Evolutionary conservation across 1,284 basidiomycete genomes (phyloP).

Genomic region (Pholiota adiposa): DNA sequence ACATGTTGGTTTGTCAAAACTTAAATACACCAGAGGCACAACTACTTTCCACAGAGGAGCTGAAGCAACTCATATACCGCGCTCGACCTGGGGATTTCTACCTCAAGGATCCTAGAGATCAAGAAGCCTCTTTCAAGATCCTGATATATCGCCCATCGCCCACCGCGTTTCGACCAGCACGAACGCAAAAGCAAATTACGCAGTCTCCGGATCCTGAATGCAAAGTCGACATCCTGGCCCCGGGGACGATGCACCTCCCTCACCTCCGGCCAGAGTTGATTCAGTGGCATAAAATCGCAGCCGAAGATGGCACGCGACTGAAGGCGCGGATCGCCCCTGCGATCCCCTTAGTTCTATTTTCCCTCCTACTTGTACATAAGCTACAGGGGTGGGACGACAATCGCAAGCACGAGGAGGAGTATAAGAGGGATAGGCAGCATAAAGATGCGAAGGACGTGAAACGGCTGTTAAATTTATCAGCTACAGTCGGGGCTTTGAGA

Average conservation of each 20-base stretch:
- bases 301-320: conserved; percentile 3
- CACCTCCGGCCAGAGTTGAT: conserved; percentile 10
- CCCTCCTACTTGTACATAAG: conserved; percentile 31
- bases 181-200: neutral
- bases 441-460: conserved; percentile 32
- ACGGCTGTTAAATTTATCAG: conserved; percentile 23
- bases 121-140: conserved; percentile 28
- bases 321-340: conserved; percentile 6
- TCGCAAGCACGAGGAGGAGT: conserved; percentile 21
- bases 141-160: conserved; percentile 24
- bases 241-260: conserved; percentile 27
- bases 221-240: conserved; percentile 33
- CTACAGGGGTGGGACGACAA: conserved; percentile 35
- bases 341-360: conserved; percentile 30
- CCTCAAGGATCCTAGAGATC: conserved; percentile 29
- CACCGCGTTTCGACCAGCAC: conserved; percentile 7
- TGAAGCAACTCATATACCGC: conserved; percentile 19
- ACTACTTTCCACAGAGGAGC: conserved; percentile 9
- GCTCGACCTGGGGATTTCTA: conserved; percentile 26
- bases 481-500: neutral
- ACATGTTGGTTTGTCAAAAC: conserved; percentile 27
- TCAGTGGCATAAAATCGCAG: neutral
- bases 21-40: conserved; percentile 23
- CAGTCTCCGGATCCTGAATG: conserved; percentile 18
- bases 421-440: conserved; percentile 26